A percentile compares a stretch with the other conserved stretches of the same genome.
These are phyloP conservation scores for Penicillium rolfsii DNA, from an alignment of 2,329 filamentous ascomycete genomes.

Conservation along the genomic window DNA sequence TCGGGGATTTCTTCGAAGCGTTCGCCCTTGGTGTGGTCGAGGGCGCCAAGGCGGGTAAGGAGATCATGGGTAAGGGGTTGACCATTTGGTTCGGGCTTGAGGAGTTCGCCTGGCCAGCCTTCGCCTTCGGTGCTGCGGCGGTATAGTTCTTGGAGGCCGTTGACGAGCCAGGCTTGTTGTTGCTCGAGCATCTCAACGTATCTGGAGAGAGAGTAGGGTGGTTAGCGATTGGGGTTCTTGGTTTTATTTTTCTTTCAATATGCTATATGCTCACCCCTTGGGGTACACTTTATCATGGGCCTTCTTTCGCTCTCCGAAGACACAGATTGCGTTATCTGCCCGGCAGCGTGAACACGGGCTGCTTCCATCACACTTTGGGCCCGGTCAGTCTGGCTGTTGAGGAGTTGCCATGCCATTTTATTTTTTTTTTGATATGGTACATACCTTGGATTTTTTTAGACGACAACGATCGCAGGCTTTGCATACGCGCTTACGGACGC, in stretches of 20 bases:
- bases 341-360: constrained; percentile 65
- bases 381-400: constrained; percentile 31
- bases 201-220: constrained; percentile 38
- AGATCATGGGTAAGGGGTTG: constrained; percentile 67
- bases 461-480: constrained; percentile 69
- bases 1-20: constrained; percentile 63
- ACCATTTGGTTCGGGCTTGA: constrained; percentile 57
- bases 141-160: constrained; percentile 65
- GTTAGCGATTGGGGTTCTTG: constrained; percentile 11
- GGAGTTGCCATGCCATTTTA: background rate
- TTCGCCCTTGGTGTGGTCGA: constrained; percentile 58
- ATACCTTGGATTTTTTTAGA: constrained; percentile 68
- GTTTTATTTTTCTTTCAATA: background rate
- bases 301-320: constrained; percentile 68
- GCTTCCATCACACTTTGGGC: constrained; percentile 60
- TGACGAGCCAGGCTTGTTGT: constrained; percentile 65
- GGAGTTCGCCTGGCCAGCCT: constrained; percentile 58
- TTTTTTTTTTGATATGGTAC: constrained; percentile 20
- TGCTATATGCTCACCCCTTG: constrained; percentile 59
- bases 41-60: constrained; percentile 60
- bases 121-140: constrained; percentile 55
- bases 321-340: constrained; percentile 66
- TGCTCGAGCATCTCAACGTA: constrained; percentile 70
- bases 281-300: constrained; percentile 69
- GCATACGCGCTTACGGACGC: constrained; percentile 64